Evolutionary conservation across 768 basidiomycete species (phyloP).

Genomic region (Lactarius quietus): DNA sequence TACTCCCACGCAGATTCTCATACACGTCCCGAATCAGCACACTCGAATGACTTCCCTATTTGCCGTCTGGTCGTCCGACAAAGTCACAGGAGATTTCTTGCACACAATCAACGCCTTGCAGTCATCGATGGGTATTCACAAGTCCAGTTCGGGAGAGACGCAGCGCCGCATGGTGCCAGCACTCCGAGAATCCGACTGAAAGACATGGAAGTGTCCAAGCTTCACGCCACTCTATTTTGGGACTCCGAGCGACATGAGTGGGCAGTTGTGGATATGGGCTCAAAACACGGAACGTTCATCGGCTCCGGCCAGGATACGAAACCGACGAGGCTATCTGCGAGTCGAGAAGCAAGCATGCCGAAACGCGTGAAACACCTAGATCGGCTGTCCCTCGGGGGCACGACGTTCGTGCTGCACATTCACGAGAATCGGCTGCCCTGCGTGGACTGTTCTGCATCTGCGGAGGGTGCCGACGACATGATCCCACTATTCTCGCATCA

Average conservation of each 20-base stretch:
- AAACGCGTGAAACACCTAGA: slow-evolving; percentile 61
- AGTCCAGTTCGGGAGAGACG: slow-evolving; percentile 72
- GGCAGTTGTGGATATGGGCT: slow-evolving; percentile 82
- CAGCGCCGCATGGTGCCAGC: slow-evolving; percentile 45
- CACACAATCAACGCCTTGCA: slow-evolving; percentile 49
- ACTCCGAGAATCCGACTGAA: slow-evolving; percentile 69
- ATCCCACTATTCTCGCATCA: slow-evolving; percentile 53
- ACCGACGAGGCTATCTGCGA: slow-evolving; percentile 46
- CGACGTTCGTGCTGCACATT: slow-evolving; percentile 66
- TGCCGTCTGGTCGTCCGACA: slow-evolving; percentile 40
- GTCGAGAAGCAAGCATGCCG: slow-evolving; percentile 67
- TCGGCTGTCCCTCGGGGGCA: slow-evolving; percentile 61
- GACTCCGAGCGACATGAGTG: slow-evolving; percentile 56
- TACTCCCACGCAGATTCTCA: slow-evolving; percentile 14
- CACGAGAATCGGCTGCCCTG: slow-evolving; percentile 63
- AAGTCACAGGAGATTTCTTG: slow-evolving; percentile 41
- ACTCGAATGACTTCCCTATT: slow-evolving; percentile 20
- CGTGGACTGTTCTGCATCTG: slow-evolving; percentile 51
- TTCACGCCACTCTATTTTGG: slow-evolving; percentile 76
- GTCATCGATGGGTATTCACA: slow-evolving; percentile 62
- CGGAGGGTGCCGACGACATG: slow-evolving; percentile 39
- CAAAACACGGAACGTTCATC: slow-evolving; percentile 78
- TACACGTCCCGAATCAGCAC: slow-evolving; percentile 9
- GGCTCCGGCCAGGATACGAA: slow-evolving; percentile 28
- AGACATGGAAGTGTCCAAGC: slow-evolving; percentile 81